Evolutionary conservation across 164 flowering plant species (phyloP).

Genomic region (Vitis vinifera): ASM3070453v1 NC_081810.1:21511001-21511500

Average conservation of each 20-base stretch:
- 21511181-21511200: too few relatives aligned
- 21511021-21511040: too few relatives aligned
- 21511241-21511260: not conserved
- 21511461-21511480: not conserved
- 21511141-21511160: too few relatives aligned
- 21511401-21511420: constrained; percentile 84
- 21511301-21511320: not conserved
- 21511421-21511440: constrained; percentile 78
- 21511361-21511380: constrained; percentile 98
- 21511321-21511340: not conserved
- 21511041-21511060: too few relatives aligned
- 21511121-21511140: too few relatives aligned
- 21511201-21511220: not conserved
- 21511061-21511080: too few relatives aligned
- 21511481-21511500: not conserved
- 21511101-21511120: too few relatives aligned
- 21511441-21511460: constrained; percentile 8
- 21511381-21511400: constrained; percentile 74
- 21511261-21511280: too few relatives aligned
- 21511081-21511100: too few relatives aligned
- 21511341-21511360: constrained; percentile 81
- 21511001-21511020: too few relatives aligned
- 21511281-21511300: not conserved
- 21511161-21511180: too few relatives aligned
- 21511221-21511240: not conserved